Evolutionary conservation across 768 basidiomycete genomes (phyloP).

Genomic region (Mycena haematopus): DNA sequence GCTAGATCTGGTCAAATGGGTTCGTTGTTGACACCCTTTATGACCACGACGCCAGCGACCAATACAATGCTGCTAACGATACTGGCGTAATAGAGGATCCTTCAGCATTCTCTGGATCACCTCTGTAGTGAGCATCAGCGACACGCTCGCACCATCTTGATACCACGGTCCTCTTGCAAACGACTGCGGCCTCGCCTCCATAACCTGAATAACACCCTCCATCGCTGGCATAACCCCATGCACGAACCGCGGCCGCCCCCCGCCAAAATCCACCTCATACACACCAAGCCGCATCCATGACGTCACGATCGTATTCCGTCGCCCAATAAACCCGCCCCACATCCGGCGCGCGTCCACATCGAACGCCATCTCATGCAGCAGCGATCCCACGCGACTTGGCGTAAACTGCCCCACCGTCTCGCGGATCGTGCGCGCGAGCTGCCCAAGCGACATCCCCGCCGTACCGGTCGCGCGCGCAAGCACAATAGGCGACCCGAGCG

Average conservation of each 20-base stretch:
- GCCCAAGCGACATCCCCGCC: conserved; percentile 21
- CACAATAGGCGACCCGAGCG: conserved; percentile 43
- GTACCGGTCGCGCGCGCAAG: conserved; percentile 35
- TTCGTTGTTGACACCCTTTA: too few species aligned
- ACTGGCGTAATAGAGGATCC: conserved; percentile 35
- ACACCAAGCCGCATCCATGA: conserved; percentile 42
- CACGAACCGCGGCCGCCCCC: conserved; percentile 35
- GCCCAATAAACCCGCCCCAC: conserved; percentile 44
- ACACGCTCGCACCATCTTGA: conserved; percentile 32
- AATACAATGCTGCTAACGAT: too few species aligned
- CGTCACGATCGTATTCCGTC: conserved; percentile 40
- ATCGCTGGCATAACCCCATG: conserved; percentile 41
- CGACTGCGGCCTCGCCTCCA: conserved; percentile 33
- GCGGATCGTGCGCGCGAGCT: conserved; percentile 38
- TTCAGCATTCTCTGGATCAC: conserved; percentile 34
- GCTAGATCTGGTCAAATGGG: too few species aligned
- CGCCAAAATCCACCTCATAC: conserved; percentile 43
- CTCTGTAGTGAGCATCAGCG: conserved; percentile 32
- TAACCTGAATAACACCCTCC: conserved; percentile 42
- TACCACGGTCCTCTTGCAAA: conserved; percentile 33
- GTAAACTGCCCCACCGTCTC: conserved; percentile 34
- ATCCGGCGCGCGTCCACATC: conserved; percentile 38
- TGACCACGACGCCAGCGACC: too few species aligned
- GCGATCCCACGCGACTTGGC: conserved; percentile 34
- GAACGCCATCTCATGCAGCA: conserved; percentile 43